These are phyloP conservation scores for Xylaria scruposa DNA, from an alignment of 495 filamentous ascomycete species.

Conservation along the genomic window DNA sequence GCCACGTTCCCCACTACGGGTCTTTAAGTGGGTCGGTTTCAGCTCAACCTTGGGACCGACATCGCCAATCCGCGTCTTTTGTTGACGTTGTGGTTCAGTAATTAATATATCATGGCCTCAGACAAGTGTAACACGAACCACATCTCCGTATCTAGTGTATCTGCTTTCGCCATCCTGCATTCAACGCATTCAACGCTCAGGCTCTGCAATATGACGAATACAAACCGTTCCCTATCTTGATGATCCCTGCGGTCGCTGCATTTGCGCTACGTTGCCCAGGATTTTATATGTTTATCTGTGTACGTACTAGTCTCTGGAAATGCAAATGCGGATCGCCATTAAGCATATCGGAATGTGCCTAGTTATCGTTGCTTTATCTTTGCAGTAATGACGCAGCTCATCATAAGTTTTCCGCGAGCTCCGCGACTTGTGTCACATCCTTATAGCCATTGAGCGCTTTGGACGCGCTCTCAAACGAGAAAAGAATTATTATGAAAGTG, in stretches of 20 bases:
- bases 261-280: not conserved
- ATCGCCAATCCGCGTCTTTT: conserved; percentile 14
- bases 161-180: conserved; percentile 14
- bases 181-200: not conserved
- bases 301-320: conserved; percentile 31
- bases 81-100: conserved; percentile 19
- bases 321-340: conserved; percentile 42
- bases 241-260: not conserved
- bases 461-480: conserved; percentile 19
- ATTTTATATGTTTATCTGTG: not conserved
- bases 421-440: conserved; percentile 36
- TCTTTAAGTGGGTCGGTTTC: not conserved
- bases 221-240: not conserved
- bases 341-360: conserved; percentile 43
- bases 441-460: conserved; percentile 36
- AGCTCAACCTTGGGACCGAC: not conserved
- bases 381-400: conserved; percentile 39
- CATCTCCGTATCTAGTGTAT: not conserved
- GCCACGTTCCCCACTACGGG: not conserved
- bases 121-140: conserved; percentile 20
- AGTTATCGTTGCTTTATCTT: conserved; percentile 37
- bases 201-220: conserved; percentile 40
- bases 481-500: conserved; percentile 26
- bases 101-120: conserved; percentile 9
- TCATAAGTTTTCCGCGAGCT: conserved; percentile 15